A percentile compares a stretch with the other conserved stretches of the same genome.
phyloP scores from a whole-genome alignment of 805 yeast genomes.

The Candida krabiensis region DNA sequence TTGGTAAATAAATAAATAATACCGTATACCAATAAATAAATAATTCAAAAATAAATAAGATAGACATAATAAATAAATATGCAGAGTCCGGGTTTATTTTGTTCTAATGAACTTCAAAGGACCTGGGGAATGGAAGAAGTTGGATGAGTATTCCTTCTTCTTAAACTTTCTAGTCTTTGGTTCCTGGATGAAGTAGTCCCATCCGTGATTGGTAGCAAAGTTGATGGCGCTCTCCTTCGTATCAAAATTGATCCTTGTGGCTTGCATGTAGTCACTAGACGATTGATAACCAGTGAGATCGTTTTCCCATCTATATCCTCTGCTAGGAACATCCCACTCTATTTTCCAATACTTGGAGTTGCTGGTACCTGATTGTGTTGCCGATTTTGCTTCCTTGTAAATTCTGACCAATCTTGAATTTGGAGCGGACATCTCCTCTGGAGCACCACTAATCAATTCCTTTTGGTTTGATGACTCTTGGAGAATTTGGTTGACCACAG shows the following conservation, averaged over 20 bases:
- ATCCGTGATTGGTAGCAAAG: constrained; percentile 82
- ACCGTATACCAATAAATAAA: too few relatives aligned
- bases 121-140: constrained; percentile 67
- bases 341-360: constrained; percentile 64
- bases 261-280: constrained; percentile 79
- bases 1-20: constrained; percentile 7
- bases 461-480: constrained; percentile 31
- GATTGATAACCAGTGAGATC: constrained; percentile 85
- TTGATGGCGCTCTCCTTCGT: constrained; percentile 73
- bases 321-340: constrained; percentile 80
- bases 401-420: constrained; percentile 66
- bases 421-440: constrained; percentile 55
- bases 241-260: constrained; percentile 71
- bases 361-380: constrained; percentile 71
- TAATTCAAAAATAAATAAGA: constrained; percentile 1
- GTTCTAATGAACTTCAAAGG: constrained; percentile 81
- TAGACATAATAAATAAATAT: constrained; percentile 11
- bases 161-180: constrained; percentile 74
- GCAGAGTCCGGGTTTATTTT: constrained; percentile 41
- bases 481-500: constrained; percentile 7
- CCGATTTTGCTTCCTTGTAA: constrained; percentile 73
- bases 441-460: constrained; percentile 77
- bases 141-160: constrained; percentile 71
- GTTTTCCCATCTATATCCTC: constrained; percentile 86
- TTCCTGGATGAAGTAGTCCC: constrained; percentile 81